Conservation (phyloP, 2,329 filamentous ascomycete genomes). For the Cercospora beticola region DNA sequence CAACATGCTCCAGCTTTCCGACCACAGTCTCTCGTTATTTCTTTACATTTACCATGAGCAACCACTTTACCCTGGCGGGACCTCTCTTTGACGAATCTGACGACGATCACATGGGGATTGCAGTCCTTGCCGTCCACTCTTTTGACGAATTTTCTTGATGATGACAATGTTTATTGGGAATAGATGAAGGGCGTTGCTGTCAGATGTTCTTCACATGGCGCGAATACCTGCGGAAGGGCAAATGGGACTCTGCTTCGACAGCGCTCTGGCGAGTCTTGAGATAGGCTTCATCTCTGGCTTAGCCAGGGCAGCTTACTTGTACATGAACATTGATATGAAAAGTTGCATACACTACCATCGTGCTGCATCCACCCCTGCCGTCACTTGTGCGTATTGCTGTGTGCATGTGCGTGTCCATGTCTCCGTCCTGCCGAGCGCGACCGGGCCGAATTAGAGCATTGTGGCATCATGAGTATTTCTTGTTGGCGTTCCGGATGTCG, state of each 20-base stretch:
- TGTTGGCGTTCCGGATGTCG: not conserved
- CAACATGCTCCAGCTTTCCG: not conserved
- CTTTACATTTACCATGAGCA: slow-evolving; percentile 9
- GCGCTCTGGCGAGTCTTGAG: not conserved
- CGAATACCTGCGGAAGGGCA: not conserved
- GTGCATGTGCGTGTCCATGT: not conserved
- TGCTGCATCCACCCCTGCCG: not conserved
- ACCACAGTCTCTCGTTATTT: slow-evolving; percentile 17
- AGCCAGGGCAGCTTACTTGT: slow-evolving; percentile 7
- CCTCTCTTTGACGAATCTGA: slow-evolving; percentile 24
- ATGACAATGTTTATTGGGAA: slow-evolving; percentile 16
- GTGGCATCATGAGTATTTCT: not conserved
- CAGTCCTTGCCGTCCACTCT: slow-evolving; percentile 32
- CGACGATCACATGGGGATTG: slow-evolving; percentile 15
- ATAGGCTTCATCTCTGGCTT: not conserved
- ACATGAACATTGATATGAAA: slow-evolving; percentile 1
- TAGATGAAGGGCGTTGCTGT: slow-evolving; percentile 2
- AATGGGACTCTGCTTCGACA: not conserved
- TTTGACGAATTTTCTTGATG: slow-evolving; percentile 27
- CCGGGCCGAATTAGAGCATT: not conserved
- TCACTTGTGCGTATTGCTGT: not conserved
- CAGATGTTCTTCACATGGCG: not conserved
- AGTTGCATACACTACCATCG: not conserved
- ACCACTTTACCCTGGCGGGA: slow-evolving; percentile 29
- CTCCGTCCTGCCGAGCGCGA: not conserved